Percentiles rank a stretch among this genome's conserved stretches.
Conservation (phyloP, 148 eudicot genomes). For the Chenopodium quinoa region DNA sequence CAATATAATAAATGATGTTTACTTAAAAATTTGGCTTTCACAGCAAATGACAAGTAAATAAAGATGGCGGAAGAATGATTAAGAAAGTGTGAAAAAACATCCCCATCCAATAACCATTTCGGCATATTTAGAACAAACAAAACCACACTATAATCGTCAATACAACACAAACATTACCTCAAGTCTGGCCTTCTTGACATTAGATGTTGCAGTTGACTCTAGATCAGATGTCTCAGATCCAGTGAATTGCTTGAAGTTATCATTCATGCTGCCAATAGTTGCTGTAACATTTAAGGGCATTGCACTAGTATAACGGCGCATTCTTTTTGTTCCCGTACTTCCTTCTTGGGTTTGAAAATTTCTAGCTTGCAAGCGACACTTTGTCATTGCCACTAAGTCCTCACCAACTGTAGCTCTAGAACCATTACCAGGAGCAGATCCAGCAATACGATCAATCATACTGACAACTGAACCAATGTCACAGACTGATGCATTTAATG, state of each 20-base stretch:
- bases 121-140: background rate
- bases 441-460: constrained; percentile 91
- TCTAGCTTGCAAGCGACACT: constrained; percentile 90
- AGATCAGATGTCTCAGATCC: constrained; percentile 65
- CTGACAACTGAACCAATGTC: constrained; percentile 91
- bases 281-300: constrained; percentile 78
- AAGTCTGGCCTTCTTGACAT: constrained; percentile 55
- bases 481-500: constrained; percentile 64
- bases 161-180: constrained; percentile 56
- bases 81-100: background rate
- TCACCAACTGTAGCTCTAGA: constrained; percentile 97
- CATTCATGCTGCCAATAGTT: constrained; percentile 70
- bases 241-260: constrained; percentile 52
- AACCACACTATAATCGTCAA: background rate
- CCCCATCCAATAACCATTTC: background rate
- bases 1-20: background rate
- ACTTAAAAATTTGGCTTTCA: background rate
- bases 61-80: background rate
- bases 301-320: constrained; percentile 82
- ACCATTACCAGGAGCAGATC: constrained; percentile 98
- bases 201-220: constrained; percentile 85
- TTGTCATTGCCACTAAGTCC: constrained; percentile 98
- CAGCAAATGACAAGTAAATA: background rate
- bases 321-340: constrained; percentile 66
- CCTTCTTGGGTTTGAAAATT: constrained; percentile 78